Percentiles rank a stretch among this genome's conserved stretches.
Conservation (phyloP, 768 basidiomycete species). For the Chlorophyllum brunneum region DNA sequence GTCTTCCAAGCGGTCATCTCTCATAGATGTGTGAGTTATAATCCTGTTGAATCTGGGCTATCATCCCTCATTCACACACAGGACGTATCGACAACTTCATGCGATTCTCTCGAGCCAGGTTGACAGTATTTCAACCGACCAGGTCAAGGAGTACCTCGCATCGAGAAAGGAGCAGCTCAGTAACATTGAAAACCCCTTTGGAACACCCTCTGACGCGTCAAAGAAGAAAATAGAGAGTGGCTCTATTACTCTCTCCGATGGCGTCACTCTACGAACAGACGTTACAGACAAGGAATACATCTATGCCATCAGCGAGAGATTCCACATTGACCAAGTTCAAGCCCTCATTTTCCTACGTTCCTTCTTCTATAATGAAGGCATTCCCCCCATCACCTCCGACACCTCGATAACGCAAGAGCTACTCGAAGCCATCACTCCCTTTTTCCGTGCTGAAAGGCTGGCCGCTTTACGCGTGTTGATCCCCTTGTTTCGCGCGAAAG, state of each 20-base stretch:
- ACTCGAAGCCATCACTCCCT: slow-evolving; percentile 69
- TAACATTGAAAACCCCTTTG: slow-evolving; percentile 53
- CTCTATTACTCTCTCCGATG: slow-evolving; percentile 65
- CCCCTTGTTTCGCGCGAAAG: slow-evolving; percentile 70
- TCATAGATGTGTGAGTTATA: slow-evolving; percentile 17
- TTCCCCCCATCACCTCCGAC: slow-evolving; percentile 28
- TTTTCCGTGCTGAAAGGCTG: slow-evolving; percentile 80
- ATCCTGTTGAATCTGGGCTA: not conserved
- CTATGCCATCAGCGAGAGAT: slow-evolving; percentile 64
- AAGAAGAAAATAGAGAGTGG: slow-evolving; percentile 64
- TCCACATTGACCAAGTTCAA: slow-evolving; percentile 79
- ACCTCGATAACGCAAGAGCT: slow-evolving; percentile 52
- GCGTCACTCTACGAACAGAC: slow-evolving; percentile 57
- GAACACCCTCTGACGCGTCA: slow-evolving; percentile 64
- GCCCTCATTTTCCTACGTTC: slow-evolving; percentile 71
- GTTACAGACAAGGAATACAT: slow-evolving; percentile 68
- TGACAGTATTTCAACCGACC: slow-evolving; percentile 55
- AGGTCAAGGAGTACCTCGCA: slow-evolving; percentile 54
- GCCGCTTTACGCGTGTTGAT: slow-evolving; percentile 65
- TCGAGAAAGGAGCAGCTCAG: slow-evolving; percentile 56
- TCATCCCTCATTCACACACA: slow-evolving; percentile 17
- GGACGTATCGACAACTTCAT: slow-evolving; percentile 64
- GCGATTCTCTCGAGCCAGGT: slow-evolving; percentile 46
- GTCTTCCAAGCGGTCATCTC: slow-evolving; percentile 14
- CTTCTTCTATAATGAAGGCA: slow-evolving; percentile 74